phyloP scores from a whole-genome alignment of 768 basidiomycete genomes.

The Hericium rajendrae region DNA sequence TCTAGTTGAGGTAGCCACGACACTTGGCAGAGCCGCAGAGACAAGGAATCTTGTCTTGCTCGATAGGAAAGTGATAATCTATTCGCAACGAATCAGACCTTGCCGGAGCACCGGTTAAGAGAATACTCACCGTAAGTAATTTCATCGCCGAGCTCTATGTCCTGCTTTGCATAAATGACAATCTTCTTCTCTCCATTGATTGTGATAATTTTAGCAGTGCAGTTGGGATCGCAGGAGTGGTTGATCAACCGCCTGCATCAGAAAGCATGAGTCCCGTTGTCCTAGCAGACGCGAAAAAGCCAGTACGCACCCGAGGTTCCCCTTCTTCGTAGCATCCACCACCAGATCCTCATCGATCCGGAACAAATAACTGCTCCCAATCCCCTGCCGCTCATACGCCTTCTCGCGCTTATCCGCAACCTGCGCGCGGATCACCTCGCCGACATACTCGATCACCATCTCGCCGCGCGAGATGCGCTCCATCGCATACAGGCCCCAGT shows the following conservation, averaged over 20 bases:
- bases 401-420: constrained; percentile 97
- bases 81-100: constrained; percentile 1
- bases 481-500: constrained; percentile 98
- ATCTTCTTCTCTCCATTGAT: constrained; percentile 95
- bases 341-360: constrained; percentile 96
- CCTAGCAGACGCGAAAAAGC: not conserved
- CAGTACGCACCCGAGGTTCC: constrained; percentile 83
- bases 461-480: constrained; percentile 89
- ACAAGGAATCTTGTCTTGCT: constrained; percentile 95
- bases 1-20: constrained; percentile 93
- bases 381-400: constrained; percentile 92
- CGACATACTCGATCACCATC: constrained; percentile 99
- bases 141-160: constrained; percentile 94
- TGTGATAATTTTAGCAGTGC: constrained; percentile 84
- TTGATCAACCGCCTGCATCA: constrained; percentile 83
- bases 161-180: constrained; percentile 96
- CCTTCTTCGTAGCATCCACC: constrained; percentile 98
- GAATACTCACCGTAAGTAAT: constrained; percentile 88
- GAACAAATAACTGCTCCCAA: constrained; percentile 96
- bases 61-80: constrained; percentile 99
- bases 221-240: constrained; percentile 95
- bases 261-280: not conserved
- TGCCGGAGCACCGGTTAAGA: not conserved
- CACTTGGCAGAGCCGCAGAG: constrained; percentile 85
- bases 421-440: constrained; percentile 90